Evolutionary conservation across 495 filamentous ascomycete genomes (phyloP), one percentile per base, ranked within the genome.

Genomic region (Podospora conica): DNA sequence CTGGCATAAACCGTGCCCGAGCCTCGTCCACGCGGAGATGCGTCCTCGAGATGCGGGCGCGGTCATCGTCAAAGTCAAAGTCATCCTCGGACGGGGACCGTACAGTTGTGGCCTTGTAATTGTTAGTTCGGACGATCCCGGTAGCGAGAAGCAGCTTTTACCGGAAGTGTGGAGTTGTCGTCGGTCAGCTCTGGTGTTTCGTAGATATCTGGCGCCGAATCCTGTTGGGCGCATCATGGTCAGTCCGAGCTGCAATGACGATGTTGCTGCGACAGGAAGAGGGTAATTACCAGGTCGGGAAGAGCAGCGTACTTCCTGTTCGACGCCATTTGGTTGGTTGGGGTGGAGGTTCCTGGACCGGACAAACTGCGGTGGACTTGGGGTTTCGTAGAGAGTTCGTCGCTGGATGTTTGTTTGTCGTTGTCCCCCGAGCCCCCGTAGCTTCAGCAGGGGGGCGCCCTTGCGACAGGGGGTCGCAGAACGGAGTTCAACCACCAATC

Each of bases 171-270:
- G 27, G 92, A 96, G 60, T 83, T 88, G 74, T 95, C 93, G 71
- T 97, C 91, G 24, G 86, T 91, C 69, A 96, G 80, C 65, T 95
- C 92, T 71, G 93, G 93, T 57, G 93, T 97, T 79, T 96, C 93
- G 80, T 97, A 97, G 71, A 96, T 90, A 73, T 96, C 93, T 75
- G 93, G 93, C 24, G 92, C 91, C 24, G 86, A 88, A 74, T 97
- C 93, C 92, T 95, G 66, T 48, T 29, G 53, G 21, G 4, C 33
- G 58, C 76, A 61, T 11, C n/a, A 24, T 11, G 31, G 28, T 18
- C 53, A 53, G 31, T 11, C 15, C 33, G 8, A 27, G 65, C 83
- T 70, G 18, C 18, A 48, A 18, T 48, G 15, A 48, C 9, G 40
- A n/a, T 48, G 15, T 48, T 6, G 18, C 5, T n/a, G 40, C 15